Percentiles rank a stretch among this genome's conserved stretches.
Evolutionary conservation across 345 rosid genomes (phyloP).

Genomic region (Populus tremula): DNA sequence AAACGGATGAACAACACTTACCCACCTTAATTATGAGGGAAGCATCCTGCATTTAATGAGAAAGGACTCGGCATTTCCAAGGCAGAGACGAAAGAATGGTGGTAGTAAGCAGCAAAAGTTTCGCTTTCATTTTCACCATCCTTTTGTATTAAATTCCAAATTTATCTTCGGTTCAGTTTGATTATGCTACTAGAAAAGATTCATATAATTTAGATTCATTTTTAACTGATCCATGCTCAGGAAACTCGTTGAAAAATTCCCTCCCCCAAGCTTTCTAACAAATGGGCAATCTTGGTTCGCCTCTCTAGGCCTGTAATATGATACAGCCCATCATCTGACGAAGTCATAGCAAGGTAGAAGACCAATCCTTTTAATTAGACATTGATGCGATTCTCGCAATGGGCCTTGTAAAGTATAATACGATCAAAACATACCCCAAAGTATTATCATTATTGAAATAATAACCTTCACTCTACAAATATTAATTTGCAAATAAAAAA

Average conservation of each 20-base stretch:
- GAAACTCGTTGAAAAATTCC: not conserved
- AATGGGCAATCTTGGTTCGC: not conserved
- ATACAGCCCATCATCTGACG: not conserved
- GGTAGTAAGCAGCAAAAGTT: not conserved
- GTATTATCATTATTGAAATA: too few species aligned
- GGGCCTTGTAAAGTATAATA: too few species aligned
- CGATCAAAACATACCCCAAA: too few species aligned
- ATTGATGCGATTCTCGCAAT: too few species aligned
- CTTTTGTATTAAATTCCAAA: too few species aligned
- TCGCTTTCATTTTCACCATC: not conserved
- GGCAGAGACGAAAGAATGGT: not conserved
- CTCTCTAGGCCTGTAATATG: not conserved
- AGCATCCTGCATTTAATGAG: not conserved
- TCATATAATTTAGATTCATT: too few species aligned
- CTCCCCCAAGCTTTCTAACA: not conserved
- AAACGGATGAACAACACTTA: not conserved
- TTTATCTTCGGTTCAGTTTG: too few species aligned
- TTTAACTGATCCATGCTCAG: too few species aligned
- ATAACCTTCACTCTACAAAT: too few species aligned
- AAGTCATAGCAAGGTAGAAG: not conserved
- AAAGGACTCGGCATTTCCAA: not conserved
- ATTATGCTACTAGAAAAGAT: not conserved
- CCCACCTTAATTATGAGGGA: not conserved
- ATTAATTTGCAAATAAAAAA: too few species aligned
- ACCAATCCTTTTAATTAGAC: not conserved